A percentile compares a stretch with the other conserved stretches of the same genome.
These are phyloP conservation scores for Mycena pura DNA, from an alignment of 768 basidiomycete genomes.

Conservation along the genomic window DNA sequence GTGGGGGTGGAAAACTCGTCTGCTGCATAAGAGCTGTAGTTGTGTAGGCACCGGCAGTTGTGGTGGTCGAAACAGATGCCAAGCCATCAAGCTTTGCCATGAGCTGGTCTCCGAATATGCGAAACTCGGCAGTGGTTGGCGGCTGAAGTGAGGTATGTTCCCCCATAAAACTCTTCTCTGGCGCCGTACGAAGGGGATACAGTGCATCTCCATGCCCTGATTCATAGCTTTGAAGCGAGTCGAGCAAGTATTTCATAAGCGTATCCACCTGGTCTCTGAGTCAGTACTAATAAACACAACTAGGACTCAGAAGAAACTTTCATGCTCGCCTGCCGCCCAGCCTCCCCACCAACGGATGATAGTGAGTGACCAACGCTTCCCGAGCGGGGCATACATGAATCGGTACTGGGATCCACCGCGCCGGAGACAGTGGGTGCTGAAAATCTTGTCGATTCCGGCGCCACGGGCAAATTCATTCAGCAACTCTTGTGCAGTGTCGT, in stretches of 20 bases:
- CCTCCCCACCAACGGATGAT: slow-evolving; percentile 50
- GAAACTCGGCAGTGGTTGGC: slow-evolving; percentile 29
- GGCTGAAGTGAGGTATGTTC: slow-evolving; percentile 26
- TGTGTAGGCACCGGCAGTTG: not conserved
- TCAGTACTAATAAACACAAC: not conserved
- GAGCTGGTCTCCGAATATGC: slow-evolving; percentile 8
- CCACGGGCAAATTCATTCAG: slow-evolving; percentile 34
- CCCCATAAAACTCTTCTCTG: slow-evolving; percentile 35
- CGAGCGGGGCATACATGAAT: slow-evolving; percentile 45
- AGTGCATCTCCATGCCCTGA: slow-evolving; percentile 37
- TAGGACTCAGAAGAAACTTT: slow-evolving; percentile 21
- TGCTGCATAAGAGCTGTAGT: too few relatives aligned
- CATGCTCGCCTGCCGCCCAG: slow-evolving; percentile 47
- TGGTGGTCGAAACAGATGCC: not conserved
- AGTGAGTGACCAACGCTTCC: slow-evolving; percentile 42
- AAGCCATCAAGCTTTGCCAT: slow-evolving; percentile 10
- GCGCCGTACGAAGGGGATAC: slow-evolving; percentile 30
- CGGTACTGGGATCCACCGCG: slow-evolving; percentile 47
- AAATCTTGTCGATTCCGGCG: slow-evolving; percentile 33
- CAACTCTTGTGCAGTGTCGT: slow-evolving; percentile 35
- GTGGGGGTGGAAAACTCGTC: too few relatives aligned
- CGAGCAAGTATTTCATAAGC: slow-evolving; percentile 42
- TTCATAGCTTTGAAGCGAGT: slow-evolving; percentile 40
- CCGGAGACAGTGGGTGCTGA: slow-evolving; percentile 44
- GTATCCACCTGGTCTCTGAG: slow-evolving; percentile 38